These are phyloP conservation scores for Eucalyptus brandiana DNA, from an alignment of 345 rosid species.

Conservation along the genomic window DNA sequence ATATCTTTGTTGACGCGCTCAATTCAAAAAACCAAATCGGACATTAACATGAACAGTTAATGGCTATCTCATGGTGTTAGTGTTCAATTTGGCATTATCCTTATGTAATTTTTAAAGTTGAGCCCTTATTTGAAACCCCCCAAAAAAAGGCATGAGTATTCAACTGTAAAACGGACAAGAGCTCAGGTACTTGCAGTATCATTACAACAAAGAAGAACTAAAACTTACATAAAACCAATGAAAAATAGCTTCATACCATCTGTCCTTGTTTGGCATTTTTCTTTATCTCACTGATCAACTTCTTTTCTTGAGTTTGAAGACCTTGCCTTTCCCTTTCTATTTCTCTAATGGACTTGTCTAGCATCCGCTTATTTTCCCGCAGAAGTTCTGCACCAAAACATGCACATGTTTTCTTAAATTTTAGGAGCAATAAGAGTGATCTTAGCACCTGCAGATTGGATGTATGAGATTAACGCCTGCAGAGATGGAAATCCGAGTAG, in stretches of 20 bases:
- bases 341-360: constrained; percentile 91
- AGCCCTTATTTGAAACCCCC: not conserved
- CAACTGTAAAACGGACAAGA: not conserved
- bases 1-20: not conserved
- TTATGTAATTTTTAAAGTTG: not conserved
- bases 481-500: not conserved
- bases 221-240: not conserved
- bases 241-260: constrained; percentile 37
- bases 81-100: not conserved
- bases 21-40: not conserved
- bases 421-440: not conserved
- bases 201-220: not conserved
- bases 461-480: not conserved
- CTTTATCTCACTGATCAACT: constrained; percentile 80
- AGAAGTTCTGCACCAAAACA: constrained; percentile 52
- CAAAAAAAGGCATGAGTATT: not conserved
- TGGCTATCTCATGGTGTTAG: not conserved
- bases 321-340: constrained; percentile 96
- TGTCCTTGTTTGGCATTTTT: constrained; percentile 93
- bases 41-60: not conserved
- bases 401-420: not conserved
- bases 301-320: constrained; percentile 84
- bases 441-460: not conserved
- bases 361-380: constrained; percentile 92
- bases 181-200: not conserved